Base-by-base conservation (phyloP, 257 asterid genomes). In the Capsicum rhomboideum region DNA sequence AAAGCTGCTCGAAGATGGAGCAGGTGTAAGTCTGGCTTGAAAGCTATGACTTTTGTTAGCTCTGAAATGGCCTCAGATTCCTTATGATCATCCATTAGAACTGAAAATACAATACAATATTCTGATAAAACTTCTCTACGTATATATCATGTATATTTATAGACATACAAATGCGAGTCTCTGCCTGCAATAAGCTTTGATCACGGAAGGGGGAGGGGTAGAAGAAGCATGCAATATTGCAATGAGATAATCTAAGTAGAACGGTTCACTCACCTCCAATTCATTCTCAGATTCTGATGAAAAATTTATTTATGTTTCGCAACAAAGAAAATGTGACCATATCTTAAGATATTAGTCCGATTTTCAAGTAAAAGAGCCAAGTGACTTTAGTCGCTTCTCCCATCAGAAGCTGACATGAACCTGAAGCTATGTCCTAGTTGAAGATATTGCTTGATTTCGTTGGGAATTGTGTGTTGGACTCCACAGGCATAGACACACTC, bases 1-100 rank as follows among this genome's bases (percentile, higher is more conserved):
- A 96, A 96, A 50, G 98, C 98, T 85, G 99, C 95, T 84, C 98
- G 95, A 54, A 96, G 97, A 88, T 96, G 97, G 85, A 96, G 98
- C 82, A 94, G 88, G 84, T 94, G 98, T 29, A 91, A 87, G 82
- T 96, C 99, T 0, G 92, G 96, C 88, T 92, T 94, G 93, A 93
- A 96, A 71, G 94, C 86, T 86, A 96, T 85, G 78, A 94, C 99
- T 88, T 88, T 93, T 7, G 93, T 86, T 18, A 96, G 98, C 91
- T 93, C 99, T 42, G 91, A 80, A 72, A 93, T 93, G 23, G 99
- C 99, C 82, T 93, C 97, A 0, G 90, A 88, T 90, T 94, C 99
- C 83, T 93, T 94, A 72, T 87, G 99, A 83, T 94, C 99, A 86
- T 96, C 99, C 99, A 96, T 96, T 84, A 93, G 82, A 64, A 93